These are phyloP conservation scores for Schizosaccharomyces versatilis DNA, from an alignment of 1,139 yeast species.

Conservation along the genomic window DNA sequence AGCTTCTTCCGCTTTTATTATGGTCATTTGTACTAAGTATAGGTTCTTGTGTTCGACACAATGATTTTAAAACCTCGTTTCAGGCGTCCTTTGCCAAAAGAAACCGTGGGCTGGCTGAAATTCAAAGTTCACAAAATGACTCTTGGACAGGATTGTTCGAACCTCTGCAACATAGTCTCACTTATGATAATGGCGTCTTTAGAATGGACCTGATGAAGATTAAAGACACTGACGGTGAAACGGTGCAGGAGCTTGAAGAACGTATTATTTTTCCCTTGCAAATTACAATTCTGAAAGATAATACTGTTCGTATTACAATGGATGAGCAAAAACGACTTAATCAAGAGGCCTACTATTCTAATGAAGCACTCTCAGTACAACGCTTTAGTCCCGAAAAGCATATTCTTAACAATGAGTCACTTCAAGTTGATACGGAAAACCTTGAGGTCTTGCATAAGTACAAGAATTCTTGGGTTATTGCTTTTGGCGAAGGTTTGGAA, in stretches of 20 bases:
- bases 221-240: no score
- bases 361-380: not conserved
- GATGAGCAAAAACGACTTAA: not conserved
- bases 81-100: not conserved
- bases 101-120: not conserved
- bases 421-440: not conserved
- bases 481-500: not conserved
- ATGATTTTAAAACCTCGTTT: not conserved
- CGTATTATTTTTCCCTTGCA: not conserved
- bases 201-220: not conserved
- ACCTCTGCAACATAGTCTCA: not conserved
- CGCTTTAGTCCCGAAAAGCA: not conserved
- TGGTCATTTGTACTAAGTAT: no score
- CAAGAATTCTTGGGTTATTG: not conserved
- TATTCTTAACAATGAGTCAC: not conserved
- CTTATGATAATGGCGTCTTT: not conserved
- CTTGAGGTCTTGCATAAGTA: not conserved
- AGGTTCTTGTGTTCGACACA: no score
- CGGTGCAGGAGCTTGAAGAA: not conserved
- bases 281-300: not conserved
- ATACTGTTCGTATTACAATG: not conserved
- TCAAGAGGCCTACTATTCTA: not conserved
- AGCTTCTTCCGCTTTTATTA: no score
- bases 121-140: not conserved
- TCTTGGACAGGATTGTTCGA: not conserved